Evolutionary conservation across 495 filamentous ascomycete genomes (phyloP), one percentile per base, ranked within the genome.

Genomic region (Jackrogersella minutella): DNA sequence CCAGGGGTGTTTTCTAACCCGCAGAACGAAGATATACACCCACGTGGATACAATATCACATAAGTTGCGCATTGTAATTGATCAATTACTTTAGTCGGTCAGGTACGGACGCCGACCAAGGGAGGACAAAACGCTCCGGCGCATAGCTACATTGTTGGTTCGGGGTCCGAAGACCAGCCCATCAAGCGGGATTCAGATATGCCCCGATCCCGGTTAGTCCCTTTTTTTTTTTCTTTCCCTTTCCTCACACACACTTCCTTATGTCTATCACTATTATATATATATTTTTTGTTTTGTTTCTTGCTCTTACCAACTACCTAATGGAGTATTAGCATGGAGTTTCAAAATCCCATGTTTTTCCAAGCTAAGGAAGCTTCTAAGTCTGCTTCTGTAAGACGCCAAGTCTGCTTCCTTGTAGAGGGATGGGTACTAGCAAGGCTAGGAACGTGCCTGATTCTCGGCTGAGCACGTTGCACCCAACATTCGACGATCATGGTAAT

Each of bases 41-140:
- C 64, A 67, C 64, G 64, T 62, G 64, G 64, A 43, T 54, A 50
- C 50, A 30, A 49, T 21, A 68, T 62, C 51, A n/a, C n/a, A n/a
- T n/a, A n/a, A n/a, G n/a, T n/a, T n/a, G n/a, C n/a, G n/a, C n/a
- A n/a, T n/a, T n/a, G n/a, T n/a, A n/a, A n/a, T n/a, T n/a, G n/a
- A n/a, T n/a, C 51, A 62, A 30, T 43, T 40, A 52, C 57, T 61
- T 57, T 7, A 62, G 52, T 62, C 64, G 64, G 58, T 58, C 58
- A 68, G 58, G 58, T 21, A 62, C 58, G 64, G 53, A 53, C 46
- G 44, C 64, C 58, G 64, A 62, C 13, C 21, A 34, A 14, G 50
- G 21, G 34, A 41, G 64, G 58, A 61, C 51, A 10, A 68, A 68
- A 68, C 54, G 24, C 59, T 68, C 65, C 59, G 65, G 59, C 26